Percentiles rank a stretch among this genome's conserved stretches.
phyloP scores from a whole-genome alignment of 768 basidiomycete species.

The Rubroboletus satanas region DNA sequence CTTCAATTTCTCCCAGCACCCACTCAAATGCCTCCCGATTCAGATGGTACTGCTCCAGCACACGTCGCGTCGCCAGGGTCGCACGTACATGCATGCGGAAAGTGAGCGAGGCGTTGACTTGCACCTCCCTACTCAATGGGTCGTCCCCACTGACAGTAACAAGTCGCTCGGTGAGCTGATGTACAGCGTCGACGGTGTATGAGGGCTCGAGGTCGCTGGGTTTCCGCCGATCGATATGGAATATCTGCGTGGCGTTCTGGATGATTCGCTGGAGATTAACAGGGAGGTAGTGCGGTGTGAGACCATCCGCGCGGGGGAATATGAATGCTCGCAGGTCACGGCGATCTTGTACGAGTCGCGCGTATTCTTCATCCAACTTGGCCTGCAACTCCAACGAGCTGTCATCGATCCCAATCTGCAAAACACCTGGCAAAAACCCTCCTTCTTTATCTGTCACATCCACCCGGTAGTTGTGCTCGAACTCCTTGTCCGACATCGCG shows the following conservation, averaged over 20 bases:
- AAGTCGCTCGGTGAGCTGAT: slow-evolving; percentile 69
- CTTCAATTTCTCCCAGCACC: slow-evolving; percentile 92
- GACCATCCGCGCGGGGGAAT: slow-evolving; percentile 73
- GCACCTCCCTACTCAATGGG: slow-evolving; percentile 66
- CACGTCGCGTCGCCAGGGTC: slow-evolving; percentile 80
- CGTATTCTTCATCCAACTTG: slow-evolving; percentile 77
- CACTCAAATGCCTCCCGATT: slow-evolving; percentile 95
- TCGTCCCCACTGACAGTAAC: slow-evolving; percentile 88
- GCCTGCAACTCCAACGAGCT: slow-evolving; percentile 78
- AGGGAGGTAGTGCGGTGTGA: slow-evolving; percentile 79
- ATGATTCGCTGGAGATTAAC: slow-evolving; percentile 95
- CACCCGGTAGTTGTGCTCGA: slow-evolving; percentile 91
- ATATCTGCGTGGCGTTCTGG: slow-evolving; percentile 93
- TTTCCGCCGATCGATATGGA: slow-evolving; percentile 93
- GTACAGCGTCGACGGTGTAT: slow-evolving; percentile 79
- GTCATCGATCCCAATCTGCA: slow-evolving; percentile 88
- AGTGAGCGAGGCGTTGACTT: slow-evolving; percentile 83
- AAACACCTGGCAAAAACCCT: slow-evolving; percentile 72
- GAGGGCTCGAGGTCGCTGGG: slow-evolving; percentile 88
- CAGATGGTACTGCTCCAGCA: slow-evolving; percentile 84
- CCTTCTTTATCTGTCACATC: slow-evolving; percentile 83
- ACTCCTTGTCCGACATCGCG: slow-evolving; percentile 72
- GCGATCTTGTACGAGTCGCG: slow-evolving; percentile 69
- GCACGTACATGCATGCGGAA: slow-evolving; percentile 94
- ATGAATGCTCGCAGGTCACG: slow-evolving; percentile 73